Base-by-base conservation (phyloP, 2,329 filamentous ascomycete genomes). In the Helotiales sp. region DNA sequence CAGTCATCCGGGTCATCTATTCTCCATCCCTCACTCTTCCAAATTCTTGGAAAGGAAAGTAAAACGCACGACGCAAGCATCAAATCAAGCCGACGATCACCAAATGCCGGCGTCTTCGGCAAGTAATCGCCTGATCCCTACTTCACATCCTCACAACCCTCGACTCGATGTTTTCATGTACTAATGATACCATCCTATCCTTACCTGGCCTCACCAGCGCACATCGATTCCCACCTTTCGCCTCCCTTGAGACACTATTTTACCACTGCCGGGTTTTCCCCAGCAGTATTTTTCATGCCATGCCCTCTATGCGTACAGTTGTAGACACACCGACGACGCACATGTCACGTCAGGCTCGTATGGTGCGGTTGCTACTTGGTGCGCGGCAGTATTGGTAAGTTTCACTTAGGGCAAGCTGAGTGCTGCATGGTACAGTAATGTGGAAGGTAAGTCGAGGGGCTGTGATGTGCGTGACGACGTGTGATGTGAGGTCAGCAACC, bases 131-230 rank as follows among this genome's bases (percentile, higher is more conserved):
- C 22, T 44, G 40, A 24, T 44, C 40, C n/a, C n/a, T n/a, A 44
- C 27, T 19, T 24, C 40, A 40, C 36, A 40, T 40, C 36, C 36
- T 19, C 19, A 19, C 40, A 44, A 2, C 4, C 8, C 12, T 17
- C 22, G 12, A 10, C 40, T n/a, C n/a, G n/a, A n/a, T n/a, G n/a
- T n/a, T n/a, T n/a, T n/a, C n/a, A n/a, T n/a, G n/a, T n/a, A n/a
- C n/a, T n/a, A 44, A 44, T 44, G 40, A 27, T 44, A 25, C 40
- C 40, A 44, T 44, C 40, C 12, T 44, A 44, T 44, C 40, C 40
- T 44, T 44, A 27, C 40, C 40, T 25, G 13, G 5, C 40, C 19
- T 27, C 40, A 44, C 22, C 22, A 44, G 15, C 19, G n/a, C n/a
- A n/a, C n/a, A n/a, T n/a, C 7, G 12, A 13, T 12, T 24, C 40